These are phyloP conservation scores for Grosmannia serpens DNA, from an alignment of 2,329 filamentous ascomycete genomes.

Conservation along the genomic window DNA sequence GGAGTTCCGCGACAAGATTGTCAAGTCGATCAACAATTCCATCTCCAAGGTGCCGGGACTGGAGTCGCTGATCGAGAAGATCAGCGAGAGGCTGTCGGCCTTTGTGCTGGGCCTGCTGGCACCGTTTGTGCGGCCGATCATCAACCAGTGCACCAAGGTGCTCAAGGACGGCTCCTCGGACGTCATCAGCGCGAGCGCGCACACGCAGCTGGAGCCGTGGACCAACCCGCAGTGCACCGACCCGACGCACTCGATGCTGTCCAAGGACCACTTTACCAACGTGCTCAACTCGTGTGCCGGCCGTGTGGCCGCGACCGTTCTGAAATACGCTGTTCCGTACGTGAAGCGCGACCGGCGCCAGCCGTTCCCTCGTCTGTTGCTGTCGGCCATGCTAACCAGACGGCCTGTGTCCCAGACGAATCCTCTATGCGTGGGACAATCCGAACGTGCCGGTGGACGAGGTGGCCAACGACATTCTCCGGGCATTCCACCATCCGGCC, in stretches of 20 bases:
- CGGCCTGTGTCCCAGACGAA: conserved; percentile 47
- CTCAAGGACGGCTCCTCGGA: conserved; percentile 77
- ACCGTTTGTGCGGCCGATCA: conserved; percentile 85
- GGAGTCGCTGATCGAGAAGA: conserved; percentile 81
- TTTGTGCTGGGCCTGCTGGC: conserved; percentile 86
- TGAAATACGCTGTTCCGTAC: conserved; percentile 78
- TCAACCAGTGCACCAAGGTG: conserved; percentile 71
- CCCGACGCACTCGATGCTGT: conserved; percentile 72
- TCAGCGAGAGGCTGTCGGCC: conserved; percentile 82
- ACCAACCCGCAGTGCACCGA: conserved; percentile 63
- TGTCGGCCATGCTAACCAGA: background rate
- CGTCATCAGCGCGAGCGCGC: conserved; percentile 54
- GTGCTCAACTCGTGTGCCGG: conserved; percentile 68
- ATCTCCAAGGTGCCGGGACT: conserved; percentile 89
- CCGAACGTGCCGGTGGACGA: conserved; percentile 70
- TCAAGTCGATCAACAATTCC: conserved; percentile 71
- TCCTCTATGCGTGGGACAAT: conserved; percentile 91
- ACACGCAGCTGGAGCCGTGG: conserved; percentile 72
- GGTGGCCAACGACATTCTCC: conserved; percentile 68
- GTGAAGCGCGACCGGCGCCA: too few relatives aligned
- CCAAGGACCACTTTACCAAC: conserved; percentile 78
- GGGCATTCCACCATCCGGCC: conserved; percentile 84
- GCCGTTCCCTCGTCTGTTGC: background rate
- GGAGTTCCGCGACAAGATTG: conserved; percentile 86
- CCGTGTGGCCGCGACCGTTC: conserved; percentile 58